These are phyloP conservation scores for Gonium pectorale DNA, from an alignment of 139 green algal species.

Conservation along the genomic window DNA sequence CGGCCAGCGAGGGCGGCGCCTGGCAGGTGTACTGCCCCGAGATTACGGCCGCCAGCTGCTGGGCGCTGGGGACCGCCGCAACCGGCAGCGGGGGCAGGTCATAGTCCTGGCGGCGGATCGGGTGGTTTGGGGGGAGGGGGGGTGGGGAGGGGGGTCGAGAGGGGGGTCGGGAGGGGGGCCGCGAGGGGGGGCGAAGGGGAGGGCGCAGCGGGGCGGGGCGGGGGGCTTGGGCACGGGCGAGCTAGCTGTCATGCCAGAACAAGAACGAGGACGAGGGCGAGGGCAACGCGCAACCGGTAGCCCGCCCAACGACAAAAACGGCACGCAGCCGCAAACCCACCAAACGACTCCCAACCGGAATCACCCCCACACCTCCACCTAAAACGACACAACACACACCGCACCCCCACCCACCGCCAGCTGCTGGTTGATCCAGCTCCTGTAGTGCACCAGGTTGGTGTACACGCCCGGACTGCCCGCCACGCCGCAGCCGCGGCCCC, in stretches of 20 bases:
- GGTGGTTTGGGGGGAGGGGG: too few relatives aligned
- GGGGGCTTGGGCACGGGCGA: background rate
- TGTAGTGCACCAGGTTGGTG: conserved; percentile 19
- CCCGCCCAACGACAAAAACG: too few relatives aligned
- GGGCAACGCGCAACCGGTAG: too few relatives aligned
- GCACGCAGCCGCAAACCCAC: too few relatives aligned
- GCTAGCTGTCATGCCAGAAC: too few relatives aligned
- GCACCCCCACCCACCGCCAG: conserved; percentile 4
- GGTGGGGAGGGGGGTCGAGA: background rate
- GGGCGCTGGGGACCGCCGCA: background rate
- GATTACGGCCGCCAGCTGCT: background rate
- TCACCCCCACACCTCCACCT: background rate
- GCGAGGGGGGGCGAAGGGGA: background rate
- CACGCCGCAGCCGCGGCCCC: conserved; percentile 46
- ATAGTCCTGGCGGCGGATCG: conserved; percentile 10
- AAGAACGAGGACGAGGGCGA: too few relatives aligned
- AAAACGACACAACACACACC: background rate
- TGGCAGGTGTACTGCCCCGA: background rate
- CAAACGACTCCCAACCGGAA: too few relatives aligned
- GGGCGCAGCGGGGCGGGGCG: background rate
- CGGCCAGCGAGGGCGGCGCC: background rate
- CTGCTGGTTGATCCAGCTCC: conserved; percentile 28
- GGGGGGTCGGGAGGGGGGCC: background rate
- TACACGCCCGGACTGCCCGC: conserved; percentile 27
- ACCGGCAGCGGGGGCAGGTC: background rate